A percentile compares a stretch with the other conserved stretches of the same genome.
phyloP scores from a whole-genome alignment of 2,329 filamentous ascomycete genomes.

The Dothideomycetes sp. region DNA sequence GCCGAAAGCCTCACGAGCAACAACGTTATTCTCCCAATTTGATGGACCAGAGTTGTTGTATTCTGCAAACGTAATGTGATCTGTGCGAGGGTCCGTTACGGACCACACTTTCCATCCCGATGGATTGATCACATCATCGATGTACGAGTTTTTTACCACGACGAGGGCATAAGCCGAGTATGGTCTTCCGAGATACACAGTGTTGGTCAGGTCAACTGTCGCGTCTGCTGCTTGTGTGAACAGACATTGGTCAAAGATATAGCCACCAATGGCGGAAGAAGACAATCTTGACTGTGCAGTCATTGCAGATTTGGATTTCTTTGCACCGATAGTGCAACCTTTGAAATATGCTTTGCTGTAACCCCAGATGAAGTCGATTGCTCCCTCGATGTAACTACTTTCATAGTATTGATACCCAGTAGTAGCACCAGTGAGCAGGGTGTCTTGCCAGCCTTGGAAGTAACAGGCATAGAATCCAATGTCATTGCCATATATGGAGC shows the following conservation, averaged over 20 bases:
- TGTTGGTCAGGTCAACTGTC: conserved; percentile 24
- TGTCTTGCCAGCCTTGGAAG: conserved; percentile 21
- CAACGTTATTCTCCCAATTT: conserved; percentile 25
- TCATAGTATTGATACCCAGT: conserved; percentile 29
- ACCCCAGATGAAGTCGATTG: conserved; percentile 35
- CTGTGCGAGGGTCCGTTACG: conserved; percentile 14
- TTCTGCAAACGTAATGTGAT: conserved; percentile 15
- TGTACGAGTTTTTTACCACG: conserved; percentile 15
- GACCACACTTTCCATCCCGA: conserved; percentile 20
- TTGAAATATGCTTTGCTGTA: conserved; percentile 33
- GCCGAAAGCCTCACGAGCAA: conserved; percentile 24
- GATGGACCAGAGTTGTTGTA: conserved; percentile 16
- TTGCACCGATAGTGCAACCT: conserved; percentile 25
- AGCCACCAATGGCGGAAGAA: conserved; percentile 23
- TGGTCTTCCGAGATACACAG: conserved; percentile 14
- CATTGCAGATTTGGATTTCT: conserved; percentile 23
- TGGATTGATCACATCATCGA: conserved; percentile 13
- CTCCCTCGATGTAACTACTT: conserved; percentile 26
- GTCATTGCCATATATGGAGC: conserved; percentile 20
- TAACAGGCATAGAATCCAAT: conserved; percentile 22
- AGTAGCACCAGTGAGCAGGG: conserved; percentile 19
- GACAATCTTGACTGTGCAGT: conserved; percentile 28
- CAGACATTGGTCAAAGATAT: conserved; percentile 25
- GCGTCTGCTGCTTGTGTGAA: conserved; percentile 17
- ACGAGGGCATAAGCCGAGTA: conserved; percentile 15